Conservation (phyloP, 805 yeast genomes). For the Monosporozyma servazzii region DNA sequence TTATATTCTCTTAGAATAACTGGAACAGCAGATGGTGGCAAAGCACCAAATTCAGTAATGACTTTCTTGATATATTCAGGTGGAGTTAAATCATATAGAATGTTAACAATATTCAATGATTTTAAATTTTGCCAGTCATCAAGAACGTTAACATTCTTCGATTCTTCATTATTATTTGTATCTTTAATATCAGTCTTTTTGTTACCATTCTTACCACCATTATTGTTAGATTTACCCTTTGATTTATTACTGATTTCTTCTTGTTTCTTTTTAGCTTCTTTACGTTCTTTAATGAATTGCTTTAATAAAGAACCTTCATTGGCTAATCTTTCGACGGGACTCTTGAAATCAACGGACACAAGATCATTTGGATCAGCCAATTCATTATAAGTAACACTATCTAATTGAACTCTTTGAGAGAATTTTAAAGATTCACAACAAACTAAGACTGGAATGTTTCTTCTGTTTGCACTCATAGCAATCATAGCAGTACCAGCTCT, state of each 20-base stretch:
- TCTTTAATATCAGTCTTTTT: constrained; percentile 17
- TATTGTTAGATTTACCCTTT: constrained; percentile 15
- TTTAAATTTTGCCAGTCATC: constrained; percentile 57
- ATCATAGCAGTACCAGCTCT: constrained; percentile 92
- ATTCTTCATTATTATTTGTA: constrained; percentile 11
- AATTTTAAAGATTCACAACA: constrained; percentile 94
- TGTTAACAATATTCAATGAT: constrained; percentile 63
- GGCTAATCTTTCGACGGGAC: constrained; percentile 39
- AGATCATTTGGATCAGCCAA: constrained; percentile 72
- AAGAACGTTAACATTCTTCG: constrained; percentile 34
- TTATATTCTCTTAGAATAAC: constrained; percentile 92
- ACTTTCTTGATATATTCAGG: constrained; percentile 89
- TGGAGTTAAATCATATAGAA: constrained; percentile 90
- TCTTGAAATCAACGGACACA: constrained; percentile 41
- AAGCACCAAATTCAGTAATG: constrained; percentile 89
- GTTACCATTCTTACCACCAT: constrained; percentile 8
- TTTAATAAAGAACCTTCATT: constrained; percentile 57
- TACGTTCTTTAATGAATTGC: constrained; percentile 43
- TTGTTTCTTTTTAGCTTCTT: constrained; percentile 21
- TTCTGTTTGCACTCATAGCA: constrained; percentile 81
- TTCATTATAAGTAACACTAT: constrained; percentile 91
- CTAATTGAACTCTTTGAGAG: constrained; percentile 90
- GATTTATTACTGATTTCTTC: constrained; percentile 21
- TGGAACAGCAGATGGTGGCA: constrained; percentile 98
- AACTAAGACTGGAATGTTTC: constrained; percentile 88